Conservation (phyloP, 495 filamentous ascomycete species). For the Hypoxylon trugodes region DNA sequence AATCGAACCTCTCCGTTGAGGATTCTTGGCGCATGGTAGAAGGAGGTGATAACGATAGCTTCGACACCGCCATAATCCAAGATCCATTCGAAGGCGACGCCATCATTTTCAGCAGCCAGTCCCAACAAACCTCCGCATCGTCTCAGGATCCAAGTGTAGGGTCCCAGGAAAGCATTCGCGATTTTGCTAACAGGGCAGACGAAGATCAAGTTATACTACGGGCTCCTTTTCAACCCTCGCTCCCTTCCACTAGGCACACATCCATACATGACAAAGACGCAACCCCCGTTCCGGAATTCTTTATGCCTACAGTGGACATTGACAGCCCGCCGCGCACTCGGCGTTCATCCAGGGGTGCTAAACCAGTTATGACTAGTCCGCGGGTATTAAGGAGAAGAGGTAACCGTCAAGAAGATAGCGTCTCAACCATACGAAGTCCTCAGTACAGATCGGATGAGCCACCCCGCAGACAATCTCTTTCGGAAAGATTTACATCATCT, state of each 20-base stretch:
- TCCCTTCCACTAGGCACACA: constrained; percentile 47
- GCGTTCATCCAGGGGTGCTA: constrained; percentile 38
- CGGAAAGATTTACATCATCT: constrained; percentile 35
- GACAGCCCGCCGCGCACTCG: constrained; percentile 35
- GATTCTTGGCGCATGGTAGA: constrained; percentile 62
- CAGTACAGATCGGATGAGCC: not conserved
- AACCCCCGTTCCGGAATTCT: constrained; percentile 49
- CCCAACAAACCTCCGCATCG: constrained; percentile 40
- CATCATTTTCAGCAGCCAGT: constrained; percentile 50
- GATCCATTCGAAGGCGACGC: constrained; percentile 50
- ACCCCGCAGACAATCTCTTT: constrained; percentile 14
- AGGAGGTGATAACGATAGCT: constrained; percentile 59
- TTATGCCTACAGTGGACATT: constrained; percentile 53
- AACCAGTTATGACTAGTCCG: constrained; percentile 16
- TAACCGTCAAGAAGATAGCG: constrained; percentile 15
- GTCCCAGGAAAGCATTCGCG: constrained; percentile 58
- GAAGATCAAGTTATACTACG: constrained; percentile 55
- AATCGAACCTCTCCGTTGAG: constrained; percentile 44
- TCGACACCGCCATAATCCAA: constrained; percentile 54
- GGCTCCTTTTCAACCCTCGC: constrained; percentile 56
- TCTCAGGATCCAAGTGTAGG: constrained; percentile 47
- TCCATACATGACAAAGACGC: constrained; percentile 46
- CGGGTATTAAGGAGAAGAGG: constrained; percentile 41
- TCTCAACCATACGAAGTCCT: not conserved
- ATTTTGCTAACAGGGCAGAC: constrained; percentile 53